A percentile compares a stretch with the other conserved stretches of the same genome.
phyloP scores from a whole-genome alignment of 2,329 filamentous ascomycete species.

The Trichoderma semiorbis region DNA sequence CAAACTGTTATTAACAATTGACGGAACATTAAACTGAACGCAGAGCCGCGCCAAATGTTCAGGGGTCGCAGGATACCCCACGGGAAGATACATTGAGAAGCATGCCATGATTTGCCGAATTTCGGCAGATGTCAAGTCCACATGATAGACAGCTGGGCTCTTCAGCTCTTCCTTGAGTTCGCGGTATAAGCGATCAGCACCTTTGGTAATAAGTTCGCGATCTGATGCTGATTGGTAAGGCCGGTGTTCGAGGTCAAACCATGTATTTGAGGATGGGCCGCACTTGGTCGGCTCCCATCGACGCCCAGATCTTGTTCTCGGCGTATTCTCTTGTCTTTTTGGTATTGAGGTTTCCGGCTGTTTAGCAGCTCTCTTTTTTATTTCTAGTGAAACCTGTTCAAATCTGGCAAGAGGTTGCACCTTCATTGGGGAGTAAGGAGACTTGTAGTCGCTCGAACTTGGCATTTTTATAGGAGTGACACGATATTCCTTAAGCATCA shows the following conservation, averaged over 20 bases:
- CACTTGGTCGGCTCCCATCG: not conserved
- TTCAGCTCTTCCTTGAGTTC: not conserved
- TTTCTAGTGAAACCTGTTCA: not conserved
- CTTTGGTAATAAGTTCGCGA: conserved; percentile 29
- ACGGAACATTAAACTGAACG: conserved; percentile 24
- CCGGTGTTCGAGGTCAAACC: conserved; percentile 19
- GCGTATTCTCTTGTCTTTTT: not conserved
- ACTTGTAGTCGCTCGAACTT: not conserved
- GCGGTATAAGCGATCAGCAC: conserved; percentile 20
- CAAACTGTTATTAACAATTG: conserved; percentile 24
- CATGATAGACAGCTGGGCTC: conserved; percentile 36
- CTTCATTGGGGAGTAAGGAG: too few relatives aligned
- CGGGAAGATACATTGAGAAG: conserved; percentile 22
- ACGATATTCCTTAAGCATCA: not conserved
- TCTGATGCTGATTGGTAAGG: conserved; percentile 29
- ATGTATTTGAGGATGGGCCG: conserved; percentile 5
- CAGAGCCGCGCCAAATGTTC: conserved; percentile 24
- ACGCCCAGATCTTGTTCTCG: not conserved
- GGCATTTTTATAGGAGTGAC: not conserved
- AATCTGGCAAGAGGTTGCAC: not conserved
- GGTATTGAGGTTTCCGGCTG: not conserved
- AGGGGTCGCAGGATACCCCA: conserved; percentile 19
- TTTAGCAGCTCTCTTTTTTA: not conserved
- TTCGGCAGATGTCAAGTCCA: conserved; percentile 45
- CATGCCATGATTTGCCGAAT: conserved; percentile 27